Percentiles rank a stretch among this genome's conserved stretches.
Evolutionary conservation across 1,284 basidiomycete species (phyloP).

Genomic region (Blastosporella zonata): DNA sequence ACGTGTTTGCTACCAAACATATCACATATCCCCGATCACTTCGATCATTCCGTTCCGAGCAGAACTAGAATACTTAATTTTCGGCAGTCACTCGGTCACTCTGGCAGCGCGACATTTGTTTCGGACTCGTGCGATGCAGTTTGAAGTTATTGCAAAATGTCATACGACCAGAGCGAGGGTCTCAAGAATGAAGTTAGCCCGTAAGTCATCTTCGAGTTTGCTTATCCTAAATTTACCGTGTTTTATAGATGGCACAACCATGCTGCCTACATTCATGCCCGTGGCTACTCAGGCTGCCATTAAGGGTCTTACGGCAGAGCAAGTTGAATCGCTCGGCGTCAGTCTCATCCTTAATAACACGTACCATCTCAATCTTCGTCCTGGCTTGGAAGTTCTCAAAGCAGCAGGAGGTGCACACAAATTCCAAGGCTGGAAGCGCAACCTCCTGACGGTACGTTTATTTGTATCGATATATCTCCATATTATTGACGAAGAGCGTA

Average conservation of each 20-base stretch:
- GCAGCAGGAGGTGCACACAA: conserved; percentile 77
- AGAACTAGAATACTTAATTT: background rate
- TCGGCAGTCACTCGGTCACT: background rate
- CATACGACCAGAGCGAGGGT: conserved; percentile 75
- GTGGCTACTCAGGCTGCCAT: conserved; percentile 87
- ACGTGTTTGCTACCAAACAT: conserved; percentile 15
- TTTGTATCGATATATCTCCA: conserved; percentile 1
- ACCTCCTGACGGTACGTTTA: conserved; percentile 69
- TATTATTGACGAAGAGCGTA: conserved; percentile 25
- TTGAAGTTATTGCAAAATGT: conserved; percentile 76
- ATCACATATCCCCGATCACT: conserved; percentile 2
- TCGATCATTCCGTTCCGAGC: conserved; percentile 3
- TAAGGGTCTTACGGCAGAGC: conserved; percentile 81
- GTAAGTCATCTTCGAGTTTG: conserved; percentile 35
- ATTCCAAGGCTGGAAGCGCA: conserved; percentile 82
- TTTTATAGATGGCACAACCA: conserved; percentile 66
- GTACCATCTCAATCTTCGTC: conserved; percentile 79
- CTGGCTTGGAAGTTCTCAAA: conserved; percentile 68
- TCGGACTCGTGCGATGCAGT: conserved; percentile 55
- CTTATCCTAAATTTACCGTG: background rate
- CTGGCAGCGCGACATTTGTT: conserved; percentile 17
- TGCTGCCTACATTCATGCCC: conserved; percentile 87
- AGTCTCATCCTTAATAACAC: conserved; percentile 84
- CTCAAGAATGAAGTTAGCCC: conserved; percentile 69
- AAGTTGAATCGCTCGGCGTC: conserved; percentile 76